A percentile compares a stretch with the other conserved stretches of the same genome.
Conservation (phyloP, 2,329 filamentous ascomycete species). For the Trichoderma polysporum region DNA sequence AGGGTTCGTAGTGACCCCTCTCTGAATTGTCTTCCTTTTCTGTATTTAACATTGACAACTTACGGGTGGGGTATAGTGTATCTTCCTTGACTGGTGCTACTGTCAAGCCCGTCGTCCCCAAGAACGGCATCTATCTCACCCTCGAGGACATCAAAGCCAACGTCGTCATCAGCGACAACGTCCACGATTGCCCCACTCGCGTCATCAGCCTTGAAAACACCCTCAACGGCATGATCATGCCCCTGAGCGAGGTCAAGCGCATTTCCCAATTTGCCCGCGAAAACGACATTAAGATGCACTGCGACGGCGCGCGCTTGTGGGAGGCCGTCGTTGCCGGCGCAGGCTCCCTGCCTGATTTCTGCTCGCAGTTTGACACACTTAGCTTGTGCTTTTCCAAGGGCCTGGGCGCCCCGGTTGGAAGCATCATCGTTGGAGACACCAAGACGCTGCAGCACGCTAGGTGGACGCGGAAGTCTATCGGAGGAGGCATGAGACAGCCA, state of each 20-base stretch:
- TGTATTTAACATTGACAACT: not conserved
- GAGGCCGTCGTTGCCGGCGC: slow-evolving; percentile 73
- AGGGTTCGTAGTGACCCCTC: slow-evolving; percentile 46
- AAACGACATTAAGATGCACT: slow-evolving; percentile 66
- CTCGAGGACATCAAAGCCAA: slow-evolving; percentile 71
- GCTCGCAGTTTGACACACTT: slow-evolving; percentile 68
- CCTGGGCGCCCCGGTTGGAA: slow-evolving; percentile 77
- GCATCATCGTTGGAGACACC: slow-evolving; percentile 61
- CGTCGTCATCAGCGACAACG: slow-evolving; percentile 64
- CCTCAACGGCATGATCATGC: slow-evolving; percentile 74
- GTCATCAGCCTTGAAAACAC: slow-evolving; percentile 88
- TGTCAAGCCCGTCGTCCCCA: slow-evolving; percentile 63
- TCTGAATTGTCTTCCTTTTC: not conserved
- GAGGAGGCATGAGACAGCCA: slow-evolving; percentile 71
- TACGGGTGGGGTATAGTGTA: slow-evolving; percentile 51
- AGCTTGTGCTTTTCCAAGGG: slow-evolving; percentile 81
- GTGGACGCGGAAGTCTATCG: slow-evolving; percentile 65
- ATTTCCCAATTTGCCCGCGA: slow-evolving; percentile 69
- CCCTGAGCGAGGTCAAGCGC: slow-evolving; percentile 65
- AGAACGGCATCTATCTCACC: slow-evolving; percentile 71
- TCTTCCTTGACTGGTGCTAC: slow-evolving; percentile 70
- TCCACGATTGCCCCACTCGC: slow-evolving; percentile 76
- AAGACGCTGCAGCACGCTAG: slow-evolving; percentile 40
- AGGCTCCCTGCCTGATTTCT: slow-evolving; percentile 65
- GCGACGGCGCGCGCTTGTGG: slow-evolving; percentile 81